Evolutionary conservation across 805 yeast species (phyloP).

Genomic region (Clavispora vitiphila): DNA sequence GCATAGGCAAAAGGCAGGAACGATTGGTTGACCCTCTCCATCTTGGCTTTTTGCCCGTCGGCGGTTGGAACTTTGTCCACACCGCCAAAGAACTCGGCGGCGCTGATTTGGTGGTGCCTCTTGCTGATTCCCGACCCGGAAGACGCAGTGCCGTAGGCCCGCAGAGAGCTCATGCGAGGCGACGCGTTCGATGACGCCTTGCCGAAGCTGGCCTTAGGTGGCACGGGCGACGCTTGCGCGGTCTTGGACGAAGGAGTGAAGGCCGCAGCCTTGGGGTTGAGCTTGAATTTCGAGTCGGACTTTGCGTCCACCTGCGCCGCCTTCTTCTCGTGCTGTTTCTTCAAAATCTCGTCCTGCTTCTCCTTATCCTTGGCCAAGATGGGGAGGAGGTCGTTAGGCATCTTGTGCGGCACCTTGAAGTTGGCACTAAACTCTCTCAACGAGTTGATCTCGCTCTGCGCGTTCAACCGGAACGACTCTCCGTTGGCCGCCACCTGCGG

Average conservation of each 20-base stretch:
- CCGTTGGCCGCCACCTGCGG: slow-evolving; percentile 13
- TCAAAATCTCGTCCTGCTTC: slow-evolving; percentile 59
- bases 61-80: slow-evolving; percentile 33
- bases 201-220: slow-evolving; percentile 21
- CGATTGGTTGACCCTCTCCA: slow-evolving; percentile 32
- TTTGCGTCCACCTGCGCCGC: slow-evolving; percentile 3
- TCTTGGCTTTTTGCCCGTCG: slow-evolving; percentile 30
- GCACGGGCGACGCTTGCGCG: slow-evolving; percentile 21
- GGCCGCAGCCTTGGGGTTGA: slow-evolving; percentile 64
- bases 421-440: slow-evolving; percentile 75
- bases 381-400: slow-evolving; percentile 64
- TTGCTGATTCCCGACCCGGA: slow-evolving; percentile 15
- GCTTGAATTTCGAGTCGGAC: slow-evolving; percentile 41
- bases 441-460: slow-evolving; percentile 62
- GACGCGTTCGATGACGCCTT: slow-evolving; percentile 27
- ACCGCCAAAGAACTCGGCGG: slow-evolving; percentile 41
- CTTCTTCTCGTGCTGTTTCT: slow-evolving; percentile 24
- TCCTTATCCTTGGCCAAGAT: slow-evolving; percentile 61
- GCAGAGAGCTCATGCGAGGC: slow-evolving; percentile 28
- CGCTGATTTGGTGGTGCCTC: slow-evolving; percentile 34
- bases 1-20: slow-evolving; percentile 53
- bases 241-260: slow-evolving; percentile 47
- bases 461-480: slow-evolving; percentile 41
- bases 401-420: slow-evolving; percentile 62
- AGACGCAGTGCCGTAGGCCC: slow-evolving; percentile 25